phyloP scores from a whole-genome alignment of 306 rosid species.

The Gynostemma pentaphyllum region DNA sequence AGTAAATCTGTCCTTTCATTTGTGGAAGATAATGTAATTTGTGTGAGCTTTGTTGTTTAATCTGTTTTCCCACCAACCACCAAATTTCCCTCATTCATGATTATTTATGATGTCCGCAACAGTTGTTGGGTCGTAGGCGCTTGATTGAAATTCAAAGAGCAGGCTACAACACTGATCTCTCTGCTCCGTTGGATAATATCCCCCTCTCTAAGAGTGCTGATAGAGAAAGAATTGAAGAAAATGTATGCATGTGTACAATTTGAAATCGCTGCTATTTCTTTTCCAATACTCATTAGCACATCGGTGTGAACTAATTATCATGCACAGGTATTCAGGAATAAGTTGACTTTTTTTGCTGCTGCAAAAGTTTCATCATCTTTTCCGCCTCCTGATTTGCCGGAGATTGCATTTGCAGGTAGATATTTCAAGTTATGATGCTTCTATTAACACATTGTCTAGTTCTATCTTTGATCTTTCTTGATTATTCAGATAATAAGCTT shows the following conservation, averaged over 20 bases:
- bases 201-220: slow-evolving; percentile 57
- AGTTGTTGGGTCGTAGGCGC: slow-evolving; percentile 86
- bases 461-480: neutral
- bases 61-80: neutral
- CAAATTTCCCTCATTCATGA: slow-evolving; percentile 12
- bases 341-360: slow-evolving; percentile 81
- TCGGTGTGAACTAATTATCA: slow-evolving; percentile 7
- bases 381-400: slow-evolving; percentile 80
- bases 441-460: neutral
- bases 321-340: slow-evolving; percentile 62
- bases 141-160: slow-evolving; percentile 68
- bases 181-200: slow-evolving; percentile 82
- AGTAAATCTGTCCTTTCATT: slow-evolving; percentile 72
- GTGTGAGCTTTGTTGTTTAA: slow-evolving; percentile 20
- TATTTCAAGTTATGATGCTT: slow-evolving; percentile 9
- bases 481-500: neutral
- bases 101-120: slow-evolving; percentile 16
- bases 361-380: slow-evolving; percentile 88
- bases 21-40: slow-evolving; percentile 91
- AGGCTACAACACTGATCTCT: slow-evolving; percentile 81
- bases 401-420: slow-evolving; percentile 96
- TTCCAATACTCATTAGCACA: slow-evolving; percentile 1
- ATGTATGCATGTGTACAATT: slow-evolving; percentile 27
- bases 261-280: neutral
- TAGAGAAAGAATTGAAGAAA: slow-evolving; percentile 75